These are phyloP conservation scores for Potentilla sterilis DNA, from an alignment of 306 rosid genomes.

Conservation along the genomic window DNA sequence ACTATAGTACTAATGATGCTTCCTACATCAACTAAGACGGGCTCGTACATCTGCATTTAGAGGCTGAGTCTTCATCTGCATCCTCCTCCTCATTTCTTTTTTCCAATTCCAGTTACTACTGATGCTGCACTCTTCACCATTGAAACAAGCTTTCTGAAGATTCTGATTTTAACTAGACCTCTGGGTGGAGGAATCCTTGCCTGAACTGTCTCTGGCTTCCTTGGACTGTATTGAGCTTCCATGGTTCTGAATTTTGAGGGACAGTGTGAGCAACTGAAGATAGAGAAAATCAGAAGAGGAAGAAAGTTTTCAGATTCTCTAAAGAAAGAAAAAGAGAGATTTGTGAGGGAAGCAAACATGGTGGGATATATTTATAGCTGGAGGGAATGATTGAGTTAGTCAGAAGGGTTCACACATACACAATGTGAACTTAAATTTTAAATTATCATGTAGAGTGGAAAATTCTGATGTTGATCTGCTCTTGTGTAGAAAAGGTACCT, in stretches of 20 bases:
- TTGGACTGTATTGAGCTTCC: slow-evolving; percentile 9
- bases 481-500: neutral
- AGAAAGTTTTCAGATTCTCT: neutral
- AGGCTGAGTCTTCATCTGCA: neutral
- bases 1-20: neutral
- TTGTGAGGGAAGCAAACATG: neutral
- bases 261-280: neutral
- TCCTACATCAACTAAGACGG: neutral
- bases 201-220: slow-evolving; percentile 7
- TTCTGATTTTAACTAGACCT: slow-evolving; percentile 24
- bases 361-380: neutral
- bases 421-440: neutral
- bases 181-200: slow-evolving; percentile 28
- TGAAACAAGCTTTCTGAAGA: neutral
- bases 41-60: neutral
- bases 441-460: neutral
- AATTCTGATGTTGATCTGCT: neutral
- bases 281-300: neutral
- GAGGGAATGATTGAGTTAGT: neutral
- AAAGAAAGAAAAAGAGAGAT: neutral
- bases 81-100: slow-evolving; percentile 13
- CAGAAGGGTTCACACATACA: slow-evolving; percentile 14
- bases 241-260: slow-evolving; percentile 1
- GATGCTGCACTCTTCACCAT: slow-evolving; percentile 1
- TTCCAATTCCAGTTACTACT: neutral